Conservation (phyloP, 257 asterid genomes). For the Fraxinus excelsior region DNA sequence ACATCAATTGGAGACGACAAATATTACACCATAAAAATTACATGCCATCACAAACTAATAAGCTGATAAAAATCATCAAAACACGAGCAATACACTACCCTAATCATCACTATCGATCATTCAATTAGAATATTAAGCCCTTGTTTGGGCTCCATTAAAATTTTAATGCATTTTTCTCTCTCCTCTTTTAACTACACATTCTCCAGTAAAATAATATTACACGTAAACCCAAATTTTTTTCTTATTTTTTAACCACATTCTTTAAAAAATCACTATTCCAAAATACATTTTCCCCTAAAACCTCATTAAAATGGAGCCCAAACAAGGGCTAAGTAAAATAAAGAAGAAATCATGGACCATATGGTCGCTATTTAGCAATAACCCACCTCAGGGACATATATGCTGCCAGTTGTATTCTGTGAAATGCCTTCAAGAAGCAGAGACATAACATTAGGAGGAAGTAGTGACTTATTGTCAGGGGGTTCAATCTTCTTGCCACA, state of each 20-base stretch:
- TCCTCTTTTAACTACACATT: too few relatives aligned
- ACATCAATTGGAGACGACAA: background rate
- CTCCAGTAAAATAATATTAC: too few relatives aligned
- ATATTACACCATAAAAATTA: background rate
- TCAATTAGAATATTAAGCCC: slow-evolving; percentile 14
- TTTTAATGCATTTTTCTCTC: too few relatives aligned
- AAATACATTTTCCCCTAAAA: too few relatives aligned
- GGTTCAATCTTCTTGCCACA: slow-evolving; percentile 58
- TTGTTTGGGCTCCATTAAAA: too few relatives aligned
- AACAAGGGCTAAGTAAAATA: background rate
- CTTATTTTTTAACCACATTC: too few relatives aligned
- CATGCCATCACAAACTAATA: slow-evolving; percentile 1
- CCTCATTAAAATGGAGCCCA: too few relatives aligned
- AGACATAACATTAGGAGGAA: slow-evolving; percentile 54
- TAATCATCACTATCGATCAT: background rate
- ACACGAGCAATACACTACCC: background rate
- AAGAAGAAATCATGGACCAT: background rate
- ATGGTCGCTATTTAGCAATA: slow-evolving; percentile 2
- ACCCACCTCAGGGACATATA: slow-evolving; percentile 80
- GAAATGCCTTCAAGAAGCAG: slow-evolving; percentile 83
- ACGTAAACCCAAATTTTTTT: too few relatives aligned
- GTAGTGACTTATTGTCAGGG: slow-evolving; percentile 55
- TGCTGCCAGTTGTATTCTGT: slow-evolving; percentile 89
- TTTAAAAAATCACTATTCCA: too few relatives aligned
- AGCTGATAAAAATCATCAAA: slow-evolving; percentile 1